Base-by-base conservation (phyloP, 306 rosid species). In the Vicia faba region DNA sequence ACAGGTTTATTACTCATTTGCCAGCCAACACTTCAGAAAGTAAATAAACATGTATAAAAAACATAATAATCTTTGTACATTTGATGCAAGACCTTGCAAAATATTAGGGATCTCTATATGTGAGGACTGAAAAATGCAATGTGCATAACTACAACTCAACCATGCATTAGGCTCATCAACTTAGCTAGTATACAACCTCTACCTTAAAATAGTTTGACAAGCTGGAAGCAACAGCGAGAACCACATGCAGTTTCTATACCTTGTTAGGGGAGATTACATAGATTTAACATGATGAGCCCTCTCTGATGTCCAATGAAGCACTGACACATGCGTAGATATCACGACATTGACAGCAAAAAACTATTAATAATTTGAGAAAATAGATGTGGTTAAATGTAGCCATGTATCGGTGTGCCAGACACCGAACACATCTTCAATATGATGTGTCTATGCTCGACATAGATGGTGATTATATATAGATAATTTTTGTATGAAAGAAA, bases 401-500 rank as follows among this genome's bases (percentile, higher is more conserved):
- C 1, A 25, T 25, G 28, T 33, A 1, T 33, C 1, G 4, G 35
- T 33, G 38, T 33, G 9, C 5, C 2, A 33, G 9, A 33, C 38
- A 33, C 8, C 9, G 38, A 7, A 33, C 9, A 33, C 1, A 2
- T 33, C 38, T 33, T 33, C 38, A 33, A 33, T 33, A 33, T 33
- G 38, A 33, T 33, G 38, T 33, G 38, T 33, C 9, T 33, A 7
- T 33, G 9, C 38, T 31, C 35, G 7, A 33, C 9, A 33, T 33
- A 33, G 38, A 59, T 61, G 44, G 66, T 1, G 50, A 58, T 6
- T 33, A 6, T 33, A 40, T 35, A 72, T 29, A 14, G 38, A 69
- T 40, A 33, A 71, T 44, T 12, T 75, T 72, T 33, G 67, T 80
- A 64, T 19, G 45, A 36, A 74, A 65, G 53, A 76, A 80, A 61